Evolutionary conservation across 805 yeast genomes (phyloP).

Genomic region (Metschnikowia hibisci): DNA sequence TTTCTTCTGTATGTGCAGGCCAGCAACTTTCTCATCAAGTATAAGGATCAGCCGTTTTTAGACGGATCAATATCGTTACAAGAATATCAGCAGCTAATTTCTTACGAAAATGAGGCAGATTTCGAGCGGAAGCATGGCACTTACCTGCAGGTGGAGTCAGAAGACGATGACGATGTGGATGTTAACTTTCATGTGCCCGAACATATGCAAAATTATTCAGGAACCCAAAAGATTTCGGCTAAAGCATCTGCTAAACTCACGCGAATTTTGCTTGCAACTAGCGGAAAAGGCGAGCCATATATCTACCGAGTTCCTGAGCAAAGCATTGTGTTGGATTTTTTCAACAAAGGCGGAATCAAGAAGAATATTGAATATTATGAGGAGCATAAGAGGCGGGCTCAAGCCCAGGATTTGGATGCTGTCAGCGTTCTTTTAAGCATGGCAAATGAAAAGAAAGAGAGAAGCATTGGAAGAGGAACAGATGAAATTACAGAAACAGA

Average conservation of each 20-base stretch:
- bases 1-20: constrained; percentile 30
- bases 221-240: constrained; percentile 34
- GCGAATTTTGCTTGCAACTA: constrained; percentile 15
- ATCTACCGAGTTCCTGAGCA: constrained; percentile 66
- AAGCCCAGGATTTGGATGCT: constrained; percentile 9
- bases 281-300: constrained; percentile 32
- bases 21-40: constrained; percentile 30
- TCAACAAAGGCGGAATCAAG: constrained; percentile 29
- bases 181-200: constrained; percentile 34
- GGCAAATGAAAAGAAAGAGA: neutral
- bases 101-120: constrained; percentile 17
- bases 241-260: constrained; percentile 14
- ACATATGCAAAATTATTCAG: constrained; percentile 29
- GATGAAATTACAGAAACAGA: neutral
- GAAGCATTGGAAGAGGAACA: neutral
- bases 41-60: constrained; percentile 32
- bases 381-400: constrained; percentile 4
- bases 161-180: constrained; percentile 19
- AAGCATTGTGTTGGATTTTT: constrained; percentile 65
- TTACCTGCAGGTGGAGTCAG: constrained; percentile 33
- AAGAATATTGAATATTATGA: constrained; percentile 25
- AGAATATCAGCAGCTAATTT: constrained; percentile 29
- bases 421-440: constrained; percentile 5
- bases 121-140: constrained; percentile 20
- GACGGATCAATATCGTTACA: constrained; percentile 21